Conservation (phyloP, 1,284 basidiomycete genomes). For the Phellinidium pouzarii region DNA sequence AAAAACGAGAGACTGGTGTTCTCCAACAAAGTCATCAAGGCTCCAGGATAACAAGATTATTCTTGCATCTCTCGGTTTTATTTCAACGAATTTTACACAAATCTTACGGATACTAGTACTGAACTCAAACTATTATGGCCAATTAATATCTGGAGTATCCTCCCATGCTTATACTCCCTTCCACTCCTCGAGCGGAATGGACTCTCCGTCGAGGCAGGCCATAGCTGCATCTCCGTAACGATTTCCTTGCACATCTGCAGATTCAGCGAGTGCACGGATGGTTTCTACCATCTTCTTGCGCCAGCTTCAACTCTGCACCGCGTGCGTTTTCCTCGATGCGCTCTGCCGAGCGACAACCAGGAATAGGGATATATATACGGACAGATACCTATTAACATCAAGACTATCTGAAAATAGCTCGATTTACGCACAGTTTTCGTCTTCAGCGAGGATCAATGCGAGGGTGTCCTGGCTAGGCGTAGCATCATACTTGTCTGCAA, state of each 20-base stretch:
- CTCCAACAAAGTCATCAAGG: too few relatives aligned
- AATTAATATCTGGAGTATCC: too few relatives aligned
- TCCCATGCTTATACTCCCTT: constrained; percentile 20
- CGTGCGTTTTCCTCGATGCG: constrained; percentile 2
- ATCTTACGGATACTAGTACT: too few relatives aligned
- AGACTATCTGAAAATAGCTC: constrained; percentile 9
- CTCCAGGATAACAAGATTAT: too few relatives aligned
- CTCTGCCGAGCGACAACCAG: not conserved
- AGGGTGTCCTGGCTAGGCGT: constrained; percentile 34
- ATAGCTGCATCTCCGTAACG: constrained; percentile 19
- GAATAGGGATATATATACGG: constrained; percentile 13
- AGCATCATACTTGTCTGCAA: constrained; percentile 26
- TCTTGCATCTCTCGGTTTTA: too few relatives aligned
- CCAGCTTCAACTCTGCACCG: constrained; percentile 24
- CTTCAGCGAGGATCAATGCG: constrained; percentile 33
- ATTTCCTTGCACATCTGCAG: constrained; percentile 23
- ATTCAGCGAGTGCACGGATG: constrained; percentile 25
- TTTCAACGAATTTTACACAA: too few relatives aligned
- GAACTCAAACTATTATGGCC: too few relatives aligned
- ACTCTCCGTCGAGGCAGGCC: not conserved
- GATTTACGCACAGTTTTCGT: constrained; percentile 21
- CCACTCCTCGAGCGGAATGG: constrained; percentile 23
- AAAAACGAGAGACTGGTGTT: too few relatives aligned
- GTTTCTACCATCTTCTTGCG: constrained; percentile 25
- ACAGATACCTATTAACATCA: not conserved